Evolutionary conservation across 192 early-diverging fungal species (phyloP), one percentile per base, ranked within the genome.

Genomic region (Coemansia sp.): DNA sequence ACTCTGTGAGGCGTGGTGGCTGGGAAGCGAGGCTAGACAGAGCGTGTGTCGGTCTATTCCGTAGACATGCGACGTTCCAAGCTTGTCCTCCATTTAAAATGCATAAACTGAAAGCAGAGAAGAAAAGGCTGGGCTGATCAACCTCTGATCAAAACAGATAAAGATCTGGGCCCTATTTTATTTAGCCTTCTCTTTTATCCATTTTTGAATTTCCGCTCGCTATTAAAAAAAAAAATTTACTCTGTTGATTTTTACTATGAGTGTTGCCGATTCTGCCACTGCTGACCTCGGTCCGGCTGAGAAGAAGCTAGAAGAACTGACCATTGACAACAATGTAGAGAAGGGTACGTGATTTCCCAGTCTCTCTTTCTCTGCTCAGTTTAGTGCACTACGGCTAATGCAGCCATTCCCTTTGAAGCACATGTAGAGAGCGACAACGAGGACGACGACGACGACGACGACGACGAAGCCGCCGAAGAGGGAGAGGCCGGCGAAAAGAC

Each of bases 1-100:
- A 50, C 66, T 74, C 21, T 40, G 55, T 13, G 14, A 3, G 1
- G 61, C 28, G 39, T 65, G 51, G 38, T 53, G 50, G 21, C 26
- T 33, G 26, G 45, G 28, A 2, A 80, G 40, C 11, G 77, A 14
- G 1, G 72, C 55, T 18, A 80, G 63, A 9, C 77, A 75, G 5
- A 80, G 59, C 14, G 77, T 80, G 59, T 74, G 77, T 23, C 73
- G 77, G 36, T 80, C 77, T 36, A 80, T 80, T 26, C 77, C 77
- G 56, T 80, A 80, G 11, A 80, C 77, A 28, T 80, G 62, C 36
- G 77, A 79, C 0, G 77, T 70, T 16, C 65, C 64, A 9, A 53
- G 65, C 23, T 39, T 33, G 6, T 62, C 63, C 16, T 64, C 67
- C 77, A 79, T 79, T 58, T 18, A 20, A 5, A 18, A 55, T 55